Conservation (phyloP, 257 asterid genomes). For the Forsythia viridissima region DNA sequence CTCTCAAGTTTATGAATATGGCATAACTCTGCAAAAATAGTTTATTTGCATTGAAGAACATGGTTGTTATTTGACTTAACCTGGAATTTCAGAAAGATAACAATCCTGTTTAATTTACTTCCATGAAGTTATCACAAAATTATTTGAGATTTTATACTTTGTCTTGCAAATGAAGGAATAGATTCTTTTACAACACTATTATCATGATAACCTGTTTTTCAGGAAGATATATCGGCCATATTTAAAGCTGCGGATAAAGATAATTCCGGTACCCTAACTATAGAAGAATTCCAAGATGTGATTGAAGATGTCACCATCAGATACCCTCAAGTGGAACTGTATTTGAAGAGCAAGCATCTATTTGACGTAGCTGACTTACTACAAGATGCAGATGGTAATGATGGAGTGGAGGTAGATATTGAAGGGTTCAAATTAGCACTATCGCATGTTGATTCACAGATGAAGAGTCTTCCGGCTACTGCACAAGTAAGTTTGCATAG, state of each 20-base stretch:
- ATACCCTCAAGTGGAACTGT: slow-evolving; percentile 87
- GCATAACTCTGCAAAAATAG: too few species aligned
- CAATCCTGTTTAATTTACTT: not conserved
- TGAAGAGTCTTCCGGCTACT: slow-evolving; percentile 93
- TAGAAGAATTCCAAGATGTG: slow-evolving; percentile 82
- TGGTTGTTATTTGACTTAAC: not conserved
- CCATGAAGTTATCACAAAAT: not conserved
- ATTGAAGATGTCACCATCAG: slow-evolving; percentile 73
- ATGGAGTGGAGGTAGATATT: slow-evolving; percentile 65
- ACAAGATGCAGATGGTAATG: slow-evolving; percentile 60
- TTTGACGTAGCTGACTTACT: slow-evolving; percentile 56
- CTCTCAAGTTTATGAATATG: too few species aligned
- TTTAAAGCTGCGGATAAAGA: slow-evolving; percentile 84
- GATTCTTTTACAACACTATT: not conserved
- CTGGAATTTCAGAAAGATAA: not conserved
- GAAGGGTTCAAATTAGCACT: slow-evolving; percentile 82
- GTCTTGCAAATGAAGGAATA: not conserved
- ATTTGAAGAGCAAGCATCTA: slow-evolving; percentile 70
- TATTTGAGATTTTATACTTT: not conserved
- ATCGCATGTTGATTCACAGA: slow-evolving; percentile 73
- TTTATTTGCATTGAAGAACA: too few species aligned
- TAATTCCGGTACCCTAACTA: slow-evolving; percentile 72
- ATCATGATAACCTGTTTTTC: slow-evolving; percentile 10
- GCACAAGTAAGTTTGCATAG: slow-evolving; percentile 66
- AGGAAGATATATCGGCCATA: slow-evolving; percentile 82